Percentiles rank a stretch among this genome's conserved stretches.
These are phyloP conservation scores for Didymella lethalis DNA, from an alignment of 2,329 filamentous ascomycete genomes.

Conservation along the genomic window DNA sequence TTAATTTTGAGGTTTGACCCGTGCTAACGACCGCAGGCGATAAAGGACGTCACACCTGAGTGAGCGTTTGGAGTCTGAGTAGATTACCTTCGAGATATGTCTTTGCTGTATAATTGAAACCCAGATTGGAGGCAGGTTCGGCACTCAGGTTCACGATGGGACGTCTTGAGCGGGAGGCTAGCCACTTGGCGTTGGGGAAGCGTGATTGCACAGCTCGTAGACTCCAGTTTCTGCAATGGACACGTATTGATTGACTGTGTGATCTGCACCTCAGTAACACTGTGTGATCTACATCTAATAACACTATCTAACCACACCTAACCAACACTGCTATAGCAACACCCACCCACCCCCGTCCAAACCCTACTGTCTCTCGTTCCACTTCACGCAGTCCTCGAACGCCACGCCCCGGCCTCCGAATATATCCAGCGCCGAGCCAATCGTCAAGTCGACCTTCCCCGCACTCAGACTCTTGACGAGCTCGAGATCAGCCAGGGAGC, in stretches of 20 bases:
- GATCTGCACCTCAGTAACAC: too few species aligned
- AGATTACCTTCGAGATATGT: slow-evolving; percentile 32
- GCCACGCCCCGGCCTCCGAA: slow-evolving; percentile 89
- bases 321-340: too few species aligned
- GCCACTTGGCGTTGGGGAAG: background rate
- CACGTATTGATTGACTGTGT: background rate
- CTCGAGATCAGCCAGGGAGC: slow-evolving; percentile 81
- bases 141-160: background rate
- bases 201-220: slow-evolving; percentile 17
- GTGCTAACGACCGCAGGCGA: slow-evolving; percentile 1
- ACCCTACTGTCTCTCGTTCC: slow-evolving; percentile 68
- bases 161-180: background rate
- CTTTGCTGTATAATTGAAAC: slow-evolving; percentile 31
- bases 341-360: too few species aligned
- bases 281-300: too few species aligned
- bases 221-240: slow-evolving; percentile 12
- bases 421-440: slow-evolving; percentile 94
- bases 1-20: background rate
- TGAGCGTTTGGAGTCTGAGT: background rate
- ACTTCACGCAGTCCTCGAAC: slow-evolving; percentile 86
- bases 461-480: slow-evolving; percentile 78
- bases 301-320: too few species aligned
- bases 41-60: background rate
- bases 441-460: slow-evolving; percentile 89
- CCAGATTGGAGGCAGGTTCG: slow-evolving; percentile 5